phyloP scores from a whole-genome alignment of 441 rosid species.

The Metrosideros polymorpha region DNA sequence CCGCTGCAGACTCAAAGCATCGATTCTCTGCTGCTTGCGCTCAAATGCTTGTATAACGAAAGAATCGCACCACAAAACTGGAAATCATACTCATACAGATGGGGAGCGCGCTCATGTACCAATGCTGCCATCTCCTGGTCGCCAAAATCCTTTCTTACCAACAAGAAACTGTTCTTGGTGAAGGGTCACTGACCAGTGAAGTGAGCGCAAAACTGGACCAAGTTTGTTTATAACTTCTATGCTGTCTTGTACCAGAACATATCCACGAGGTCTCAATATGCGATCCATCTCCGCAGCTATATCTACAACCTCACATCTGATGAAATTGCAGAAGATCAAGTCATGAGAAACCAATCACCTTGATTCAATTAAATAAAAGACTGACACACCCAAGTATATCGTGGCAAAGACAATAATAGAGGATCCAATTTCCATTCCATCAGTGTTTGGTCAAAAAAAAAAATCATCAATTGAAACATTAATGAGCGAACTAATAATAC shows the following conservation, averaged over 20 bases:
- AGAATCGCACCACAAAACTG: background rate
- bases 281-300: slow-evolving; percentile 71
- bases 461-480: background rate
- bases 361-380: background rate
- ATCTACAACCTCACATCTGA: slow-evolving; percentile 53
- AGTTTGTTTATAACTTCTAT: slow-evolving; percentile 47
- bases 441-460: background rate
- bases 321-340: background rate
- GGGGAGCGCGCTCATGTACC: background rate
- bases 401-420: background rate
- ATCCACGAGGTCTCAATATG: slow-evolving; percentile 71
- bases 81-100: background rate
- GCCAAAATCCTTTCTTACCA: slow-evolving; percentile 74
- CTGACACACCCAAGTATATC: background rate
- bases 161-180: slow-evolving; percentile 59
- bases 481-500: slow-evolving; percentile 11
- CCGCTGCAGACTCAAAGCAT: background rate
- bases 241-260: slow-evolving; percentile 63
- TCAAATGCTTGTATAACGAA: background rate
- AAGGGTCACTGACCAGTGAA: slow-evolving; percentile 53
- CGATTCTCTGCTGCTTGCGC: background rate
- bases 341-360: background rate
- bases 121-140: slow-evolving; percentile 28
- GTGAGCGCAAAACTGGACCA: slow-evolving; percentile 34
- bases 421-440: background rate